Evolutionary conservation across 176 grass and related monocot species (phyloP).

Genomic region (Carex littledalei): DNA sequence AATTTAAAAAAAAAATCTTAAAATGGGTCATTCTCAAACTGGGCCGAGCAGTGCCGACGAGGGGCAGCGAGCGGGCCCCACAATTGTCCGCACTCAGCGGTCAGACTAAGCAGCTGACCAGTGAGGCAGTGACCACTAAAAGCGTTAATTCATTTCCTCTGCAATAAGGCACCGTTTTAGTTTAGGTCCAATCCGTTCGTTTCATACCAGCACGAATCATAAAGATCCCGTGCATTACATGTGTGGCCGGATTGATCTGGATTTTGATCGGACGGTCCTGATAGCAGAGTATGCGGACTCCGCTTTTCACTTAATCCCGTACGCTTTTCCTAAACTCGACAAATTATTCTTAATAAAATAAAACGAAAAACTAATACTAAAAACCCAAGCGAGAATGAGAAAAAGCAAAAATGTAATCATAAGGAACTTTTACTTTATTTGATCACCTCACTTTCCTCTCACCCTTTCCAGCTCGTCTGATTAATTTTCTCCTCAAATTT

Average conservation of each 20-base stretch:
- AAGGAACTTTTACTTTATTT: constrained; percentile 11
- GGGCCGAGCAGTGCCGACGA: not conserved
- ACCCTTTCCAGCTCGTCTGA: not conserved
- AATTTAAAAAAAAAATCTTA: not conserved
- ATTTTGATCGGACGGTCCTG: too few species aligned
- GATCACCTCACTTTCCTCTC: constrained; percentile 6
- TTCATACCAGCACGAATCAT: too few species aligned
- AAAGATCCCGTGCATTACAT: too few species aligned
- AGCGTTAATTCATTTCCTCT: too few species aligned
- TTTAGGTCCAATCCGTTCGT: too few species aligned
- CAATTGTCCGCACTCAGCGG: not conserved
- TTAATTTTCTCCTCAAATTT: not conserved
- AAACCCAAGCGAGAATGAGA: not conserved
- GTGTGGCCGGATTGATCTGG: too few species aligned
- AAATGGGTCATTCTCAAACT: not conserved
- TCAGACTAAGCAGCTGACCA: not conserved
- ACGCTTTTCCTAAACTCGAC: not conserved
- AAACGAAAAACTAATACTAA: not conserved
- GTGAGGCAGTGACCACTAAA: not conserved
- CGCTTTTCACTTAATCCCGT: not conserved
- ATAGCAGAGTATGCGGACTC: too few species aligned
- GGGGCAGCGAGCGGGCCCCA: not conserved
- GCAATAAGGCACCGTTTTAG: too few species aligned
- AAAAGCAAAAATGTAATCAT: not conserved
- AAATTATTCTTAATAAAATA: not conserved